phyloP scores from a whole-genome alignment of 2,329 filamentous ascomycete genomes.

The Cladosporium austrohemisphaericum region DNA sequence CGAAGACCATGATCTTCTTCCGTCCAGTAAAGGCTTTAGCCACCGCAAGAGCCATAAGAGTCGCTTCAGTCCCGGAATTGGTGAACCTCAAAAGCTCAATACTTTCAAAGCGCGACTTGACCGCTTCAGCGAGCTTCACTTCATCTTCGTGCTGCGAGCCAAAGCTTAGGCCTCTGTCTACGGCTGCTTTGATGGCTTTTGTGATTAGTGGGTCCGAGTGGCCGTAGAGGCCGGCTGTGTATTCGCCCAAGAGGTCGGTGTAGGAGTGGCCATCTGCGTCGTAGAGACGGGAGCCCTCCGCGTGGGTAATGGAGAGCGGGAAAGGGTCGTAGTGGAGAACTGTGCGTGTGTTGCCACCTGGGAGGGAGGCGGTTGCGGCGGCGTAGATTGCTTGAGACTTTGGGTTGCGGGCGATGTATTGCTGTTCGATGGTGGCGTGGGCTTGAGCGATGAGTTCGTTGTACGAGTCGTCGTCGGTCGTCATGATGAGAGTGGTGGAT shows the following conservation, averaged over 20 bases:
- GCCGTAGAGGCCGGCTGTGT: slow-evolving; percentile 63
- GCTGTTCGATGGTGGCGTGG: not conserved
- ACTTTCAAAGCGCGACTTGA: slow-evolving; percentile 51
- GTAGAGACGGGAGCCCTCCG: slow-evolving; percentile 26
- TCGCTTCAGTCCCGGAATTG: slow-evolving; percentile 65
- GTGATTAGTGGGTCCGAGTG: slow-evolving; percentile 58
- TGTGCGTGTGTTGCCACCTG: slow-evolving; percentile 39
- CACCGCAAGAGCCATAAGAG: slow-evolving; percentile 55
- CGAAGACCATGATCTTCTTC: slow-evolving; percentile 50
- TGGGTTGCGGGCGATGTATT: slow-evolving; percentile 6
- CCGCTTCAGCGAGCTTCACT: slow-evolving; percentile 46
- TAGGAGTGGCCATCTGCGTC: slow-evolving; percentile 41
- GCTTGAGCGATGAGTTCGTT: too few relatives aligned
- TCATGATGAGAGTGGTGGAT: too few relatives aligned
- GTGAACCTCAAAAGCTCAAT: slow-evolving; percentile 58
- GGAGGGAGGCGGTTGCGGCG: slow-evolving; percentile 30
- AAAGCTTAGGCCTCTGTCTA: slow-evolving; percentile 51
- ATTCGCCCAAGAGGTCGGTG: slow-evolving; percentile 60
- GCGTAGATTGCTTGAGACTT: slow-evolving; percentile 25
- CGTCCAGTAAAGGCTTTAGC: slow-evolving; percentile 49
- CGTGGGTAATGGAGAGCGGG: slow-evolving; percentile 34
- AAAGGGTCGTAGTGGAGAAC: slow-evolving; percentile 37
- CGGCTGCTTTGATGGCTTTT: slow-evolving; percentile 46
- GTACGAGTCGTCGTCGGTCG: too few relatives aligned
- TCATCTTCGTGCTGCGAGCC: slow-evolving; percentile 54